phyloP scores from a whole-genome alignment of 2,329 filamentous ascomycete genomes.

The Exophiala lecanii-corni region DNA sequence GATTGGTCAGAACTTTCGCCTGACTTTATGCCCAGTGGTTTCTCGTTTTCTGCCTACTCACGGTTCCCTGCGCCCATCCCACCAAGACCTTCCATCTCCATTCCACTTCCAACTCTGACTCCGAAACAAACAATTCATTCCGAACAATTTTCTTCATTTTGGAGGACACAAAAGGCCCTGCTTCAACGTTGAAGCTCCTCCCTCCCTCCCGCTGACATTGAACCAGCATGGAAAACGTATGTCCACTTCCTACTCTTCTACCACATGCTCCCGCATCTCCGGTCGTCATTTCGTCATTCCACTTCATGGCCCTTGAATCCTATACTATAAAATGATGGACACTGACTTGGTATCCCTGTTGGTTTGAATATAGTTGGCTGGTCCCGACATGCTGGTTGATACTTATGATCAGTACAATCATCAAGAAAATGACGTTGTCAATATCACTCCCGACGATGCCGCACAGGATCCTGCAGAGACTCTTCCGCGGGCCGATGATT shows the following conservation, averaged over 20 bases:
- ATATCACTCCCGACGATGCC: conserved; percentile 57
- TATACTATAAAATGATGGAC: conserved; percentile 10
- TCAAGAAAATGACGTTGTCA: conserved; percentile 58
- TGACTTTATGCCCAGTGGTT: too few relatives aligned
- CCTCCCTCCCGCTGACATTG: not conserved
- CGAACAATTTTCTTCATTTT: not conserved
- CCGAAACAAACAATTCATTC: not conserved
- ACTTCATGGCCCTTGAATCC: not conserved
- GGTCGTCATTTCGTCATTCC: not conserved
- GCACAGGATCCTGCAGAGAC: conserved; percentile 53
- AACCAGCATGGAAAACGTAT: conserved; percentile 43
- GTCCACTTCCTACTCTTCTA: conserved; percentile 23
- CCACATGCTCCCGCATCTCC: not conserved
- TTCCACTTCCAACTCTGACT: not conserved
- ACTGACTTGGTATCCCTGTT: conserved; percentile 30
- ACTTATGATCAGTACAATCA: conserved; percentile 54
- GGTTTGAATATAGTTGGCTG: conserved; percentile 43
- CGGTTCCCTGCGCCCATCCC: not conserved
- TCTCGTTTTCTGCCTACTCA: too few relatives aligned
- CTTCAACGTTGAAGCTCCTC: not conserved
- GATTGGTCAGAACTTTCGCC: too few relatives aligned
- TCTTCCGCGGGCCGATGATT: conserved; percentile 54
- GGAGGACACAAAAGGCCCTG: not conserved
- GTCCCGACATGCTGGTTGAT: conserved; percentile 61
- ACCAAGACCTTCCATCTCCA: conserved; percentile 1